Conservation (phyloP, 176 grass and related monocot species). For the Juncus effusus region DNA sequence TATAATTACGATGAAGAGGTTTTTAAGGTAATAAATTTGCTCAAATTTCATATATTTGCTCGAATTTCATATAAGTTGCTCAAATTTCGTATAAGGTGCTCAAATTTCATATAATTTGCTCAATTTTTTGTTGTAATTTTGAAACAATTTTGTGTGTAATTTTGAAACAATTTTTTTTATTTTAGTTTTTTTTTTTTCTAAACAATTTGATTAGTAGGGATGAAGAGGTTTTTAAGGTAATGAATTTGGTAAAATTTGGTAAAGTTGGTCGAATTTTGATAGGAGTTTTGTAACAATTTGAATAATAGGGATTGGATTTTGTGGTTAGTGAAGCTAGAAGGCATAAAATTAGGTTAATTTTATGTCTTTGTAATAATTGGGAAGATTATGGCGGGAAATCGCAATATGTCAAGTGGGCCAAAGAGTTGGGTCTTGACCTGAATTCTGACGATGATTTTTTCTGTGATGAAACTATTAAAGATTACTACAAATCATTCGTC, state of each 20-base stretch:
- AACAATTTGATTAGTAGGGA: not conserved
- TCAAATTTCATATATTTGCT: no score
- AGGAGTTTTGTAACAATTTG: not conserved
- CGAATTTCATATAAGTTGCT: no score
- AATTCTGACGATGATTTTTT: slow-evolving; percentile 71
- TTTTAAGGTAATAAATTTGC: slow-evolving; percentile 38
- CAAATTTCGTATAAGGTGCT: no score
- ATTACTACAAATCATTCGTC: slow-evolving; percentile 81
- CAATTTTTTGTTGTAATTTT: no score
- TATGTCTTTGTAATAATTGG: slow-evolving; percentile 62
- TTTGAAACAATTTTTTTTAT: not conserved
- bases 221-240: not conserved
- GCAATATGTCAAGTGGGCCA: slow-evolving; percentile 60
- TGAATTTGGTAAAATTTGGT: not conserved
- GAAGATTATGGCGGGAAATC: slow-evolving; percentile 70
- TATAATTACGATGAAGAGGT: slow-evolving; percentile 55
- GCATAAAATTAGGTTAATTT: slow-evolving; percentile 40
- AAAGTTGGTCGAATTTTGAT: not conserved
- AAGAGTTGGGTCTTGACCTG: slow-evolving; percentile 46
- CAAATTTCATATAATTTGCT: no score
- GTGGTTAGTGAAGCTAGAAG: slow-evolving; percentile 70
- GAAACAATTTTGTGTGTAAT: no score
- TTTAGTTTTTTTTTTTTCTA: not conserved
- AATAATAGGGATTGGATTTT: slow-evolving; percentile 46
- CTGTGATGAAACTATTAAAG: slow-evolving; percentile 51